Conservation (phyloP, 306 rosid species). For the Coriaria nepalensis region DNA sequence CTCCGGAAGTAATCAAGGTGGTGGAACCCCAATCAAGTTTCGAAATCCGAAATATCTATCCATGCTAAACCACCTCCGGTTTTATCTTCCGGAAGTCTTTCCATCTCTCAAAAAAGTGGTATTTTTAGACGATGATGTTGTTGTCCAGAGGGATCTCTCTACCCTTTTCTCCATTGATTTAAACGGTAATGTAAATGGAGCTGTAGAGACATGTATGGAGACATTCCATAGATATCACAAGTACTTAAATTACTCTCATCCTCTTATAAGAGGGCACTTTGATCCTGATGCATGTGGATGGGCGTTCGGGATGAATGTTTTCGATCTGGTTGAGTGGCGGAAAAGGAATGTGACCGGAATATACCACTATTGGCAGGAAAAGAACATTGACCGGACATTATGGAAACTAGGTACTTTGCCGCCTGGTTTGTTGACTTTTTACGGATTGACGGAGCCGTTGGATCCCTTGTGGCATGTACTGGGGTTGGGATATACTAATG, state of each 20-base stretch:
- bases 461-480: slow-evolving; percentile 71
- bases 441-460: slow-evolving; percentile 75
- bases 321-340: slow-evolving; percentile 89
- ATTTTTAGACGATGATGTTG: slow-evolving; percentile 77
- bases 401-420: slow-evolving; percentile 96
- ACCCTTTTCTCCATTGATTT: slow-evolving; percentile 57
- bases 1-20: slow-evolving; percentile 51
- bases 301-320: slow-evolving; percentile 40
- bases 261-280: slow-evolving; percentile 65
- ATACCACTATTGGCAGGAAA: slow-evolving; percentile 89
- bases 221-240: slow-evolving; percentile 87
- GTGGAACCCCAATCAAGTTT: slow-evolving; percentile 80
- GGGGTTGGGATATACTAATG: slow-evolving; percentile 79
- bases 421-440: slow-evolving; percentile 75
- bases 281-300: slow-evolving; percentile 65
- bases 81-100: slow-evolving; percentile 88
- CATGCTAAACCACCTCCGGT: slow-evolving; percentile 86
- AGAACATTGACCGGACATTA: slow-evolving; percentile 62
- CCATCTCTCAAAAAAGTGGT: slow-evolving; percentile 67
- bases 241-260: slow-evolving; percentile 75
- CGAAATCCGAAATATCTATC: slow-evolving; percentile 85
- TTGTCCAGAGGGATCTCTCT: slow-evolving; percentile 74
- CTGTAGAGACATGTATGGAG: slow-evolving; percentile 95
- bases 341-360: slow-evolving; percentile 77
- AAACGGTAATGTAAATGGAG: slow-evolving; percentile 73